Base-by-base conservation (phyloP, 139 green algal species). In the Asterochloris sp. region DNA sequence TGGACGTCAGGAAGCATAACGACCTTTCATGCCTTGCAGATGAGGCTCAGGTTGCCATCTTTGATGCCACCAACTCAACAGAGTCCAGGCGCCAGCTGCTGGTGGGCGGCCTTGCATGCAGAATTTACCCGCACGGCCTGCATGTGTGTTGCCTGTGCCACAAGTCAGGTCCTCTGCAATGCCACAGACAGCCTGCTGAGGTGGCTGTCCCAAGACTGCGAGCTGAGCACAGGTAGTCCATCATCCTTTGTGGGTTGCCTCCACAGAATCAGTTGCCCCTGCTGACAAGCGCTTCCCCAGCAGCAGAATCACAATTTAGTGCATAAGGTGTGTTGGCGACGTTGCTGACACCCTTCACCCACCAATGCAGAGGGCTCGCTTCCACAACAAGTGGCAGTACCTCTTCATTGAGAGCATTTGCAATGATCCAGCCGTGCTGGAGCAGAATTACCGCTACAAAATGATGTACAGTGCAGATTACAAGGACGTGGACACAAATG, bases 341-440 rank as follows among this genome's bases (percentile, higher is more conserved):
- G 38, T 54, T 54, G 38, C 38, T 54, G 38, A 54, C 38, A 54
- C 38, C 38, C 38, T 54, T 54, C 38, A 54, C 38, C 38, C 38
- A 54, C 38, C 38, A 54, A 11, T 80, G 82, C 89, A 92, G 89
- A 89, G 90, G 64, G 73, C 86, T 14, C 83, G 87, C 24, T 97
- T 97, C 82, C 95, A 97, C 64, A 88, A 89, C 69, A 87, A 87
- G 23, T 96, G 90, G 82, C 90, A 94, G 84, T 97, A 96, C 85
- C 86, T 98, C 74, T 98, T 98, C 87, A 94, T 99, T 75, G 96
- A 99, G 91, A 96, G 84, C 81, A 96, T 99, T 79, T 98, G 95
- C 90, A 95, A 93, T 79, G 95, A 98, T 82, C 80, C 78, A 26
- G 79, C 89, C 16, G 90, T 98, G 16, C 88, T 98, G 81, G 89